Base-by-base conservation (phyloP, 305 asterid species). In the Salvia sclarea region DNA sequence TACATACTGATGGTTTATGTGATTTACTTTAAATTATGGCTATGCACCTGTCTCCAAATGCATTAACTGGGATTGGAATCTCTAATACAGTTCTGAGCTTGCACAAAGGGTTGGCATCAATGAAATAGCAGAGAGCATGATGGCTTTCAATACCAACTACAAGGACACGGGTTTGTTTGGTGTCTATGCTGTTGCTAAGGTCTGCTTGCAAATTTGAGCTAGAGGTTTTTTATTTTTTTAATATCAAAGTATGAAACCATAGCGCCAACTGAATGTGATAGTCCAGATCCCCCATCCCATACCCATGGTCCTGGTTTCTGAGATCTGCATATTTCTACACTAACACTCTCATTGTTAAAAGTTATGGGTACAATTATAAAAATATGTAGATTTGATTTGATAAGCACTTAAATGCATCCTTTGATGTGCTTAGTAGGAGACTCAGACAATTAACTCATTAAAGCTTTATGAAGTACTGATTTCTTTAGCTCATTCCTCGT, bases 131-230 rank as follows among this genome's bases (percentile, higher is more conserved):
- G 98, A 93, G 77, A 91, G 88, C 86, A 79, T 91, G 90, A 88
- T 91, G 98, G 86, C 98, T 53, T 93, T 93, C 79, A 93, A 91
- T 70, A 91, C 92, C 70, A 93, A 87, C 80, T 93, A 93, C 79
- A 93, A 84, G 55, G 98, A 93, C 84, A 88, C 98, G 20, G 98
- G 98, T 16, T 75, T 93, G 25, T 91, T 93, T 79, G 98, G 98
- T 74, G 92, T 94, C 44, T 89, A 94, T 79, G 97, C 99, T 66
- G 84, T 87, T 76, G 96, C 99, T 49, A 88, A 91, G 96, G 98
- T 90, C 58, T 30, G 63, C 11, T 9, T 35, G n/a, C 64, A 16
- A 45, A 47, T 47, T 47, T 47, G 11, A 7, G 8, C 53, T 18
- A 16, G 24, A 17, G 13, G 33, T 3, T 28, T 28, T 28, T 28